Evolutionary conservation across 345 rosid genomes (phyloP).

Genomic region (Citrus hindsii): DNA sequence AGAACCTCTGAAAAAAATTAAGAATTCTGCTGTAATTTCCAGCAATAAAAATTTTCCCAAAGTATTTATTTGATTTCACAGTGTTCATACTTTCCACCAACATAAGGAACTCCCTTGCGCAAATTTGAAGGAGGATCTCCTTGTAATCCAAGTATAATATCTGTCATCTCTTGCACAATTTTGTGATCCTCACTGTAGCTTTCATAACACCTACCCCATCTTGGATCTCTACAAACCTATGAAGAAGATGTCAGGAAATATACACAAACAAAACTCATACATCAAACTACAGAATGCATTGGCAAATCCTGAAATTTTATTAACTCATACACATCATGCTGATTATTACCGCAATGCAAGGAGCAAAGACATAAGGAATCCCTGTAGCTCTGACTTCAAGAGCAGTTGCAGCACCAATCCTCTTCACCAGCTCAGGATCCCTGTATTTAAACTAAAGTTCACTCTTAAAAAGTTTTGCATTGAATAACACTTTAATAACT

Average conservation of each 20-base stretch:
- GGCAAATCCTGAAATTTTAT: not conserved
- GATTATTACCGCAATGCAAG: slow-evolving; percentile 92
- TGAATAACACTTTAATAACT: not conserved
- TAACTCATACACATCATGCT: not conserved
- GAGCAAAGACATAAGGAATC: slow-evolving; percentile 88
- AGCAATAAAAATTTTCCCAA: not conserved
- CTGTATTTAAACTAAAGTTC: slow-evolving; percentile 27
- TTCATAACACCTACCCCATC: slow-evolving; percentile 98
- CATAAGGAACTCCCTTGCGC: slow-evolving; percentile 70
- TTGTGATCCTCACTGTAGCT: slow-evolving; percentile 90
- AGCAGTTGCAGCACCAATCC: slow-evolving; percentile 95
- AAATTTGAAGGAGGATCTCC: slow-evolving; percentile 68
- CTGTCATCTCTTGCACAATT: slow-evolving; percentile 82
- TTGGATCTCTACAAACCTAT: slow-evolving; percentile 97
- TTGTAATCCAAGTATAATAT: slow-evolving; percentile 80
- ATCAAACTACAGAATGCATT: not conserved
- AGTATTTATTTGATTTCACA: not conserved
- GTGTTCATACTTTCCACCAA: slow-evolving; percentile 79
- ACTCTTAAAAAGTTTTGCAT: not conserved
- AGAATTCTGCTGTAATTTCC: slow-evolving; percentile 1
- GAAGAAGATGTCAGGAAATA: slow-evolving; percentile 15
- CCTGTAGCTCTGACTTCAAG: slow-evolving; percentile 98
- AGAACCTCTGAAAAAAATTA: not conserved
- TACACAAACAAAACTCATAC: not conserved
- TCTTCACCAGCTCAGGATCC: slow-evolving; percentile 82